A percentile compares a stretch with the other conserved stretches of the same genome.
Evolutionary conservation across 805 yeast genomes (phyloP).

Genomic region (Saturnispora gosingensis): DNA sequence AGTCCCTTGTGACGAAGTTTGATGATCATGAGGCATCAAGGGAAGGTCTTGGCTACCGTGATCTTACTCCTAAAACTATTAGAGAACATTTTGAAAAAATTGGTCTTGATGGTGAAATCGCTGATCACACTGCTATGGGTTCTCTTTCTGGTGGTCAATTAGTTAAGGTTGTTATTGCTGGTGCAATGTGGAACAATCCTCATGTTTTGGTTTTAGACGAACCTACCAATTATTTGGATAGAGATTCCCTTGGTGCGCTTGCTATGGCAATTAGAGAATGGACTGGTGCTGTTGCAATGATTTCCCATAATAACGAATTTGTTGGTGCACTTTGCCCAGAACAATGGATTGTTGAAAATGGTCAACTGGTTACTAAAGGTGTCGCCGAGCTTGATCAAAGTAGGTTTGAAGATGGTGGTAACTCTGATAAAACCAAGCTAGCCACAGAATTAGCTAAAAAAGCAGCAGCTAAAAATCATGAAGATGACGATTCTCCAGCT

Average conservation of each 20-base stretch:
- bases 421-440: conserved; percentile 34
- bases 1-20: conserved; percentile 86
- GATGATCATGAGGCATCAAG: conserved; percentile 99
- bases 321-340: conserved; percentile 97
- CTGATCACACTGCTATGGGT: conserved; percentile 96
- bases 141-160: conserved; percentile 96
- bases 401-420: conserved; percentile 73
- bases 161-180: conserved; percentile 97
- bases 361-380: conserved; percentile 79
- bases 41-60: conserved; percentile 98
- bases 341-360: conserved; percentile 96
- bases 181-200: conserved; percentile 99
- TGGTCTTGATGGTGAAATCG: conserved; percentile 96
- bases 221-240: conserved; percentile 96
- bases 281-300: conserved; percentile 98
- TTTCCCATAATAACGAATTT: conserved; percentile 94
- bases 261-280: conserved; percentile 97
- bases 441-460: conserved; percentile 38
- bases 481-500: conserved; percentile 82
- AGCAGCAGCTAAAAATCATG: conserved; percentile 42
- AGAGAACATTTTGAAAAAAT: conserved; percentile 96
- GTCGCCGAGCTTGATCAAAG: conserved; percentile 62
- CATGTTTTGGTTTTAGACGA: conserved; percentile 93
- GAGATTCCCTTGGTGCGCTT: conserved; percentile 95
- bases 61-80: conserved; percentile 81